Evolutionary conservation across 2,329 filamentous ascomycete genomes (phyloP), one percentile per base, ranked within the genome.

Genomic region (Epichloe scottii): DNA sequence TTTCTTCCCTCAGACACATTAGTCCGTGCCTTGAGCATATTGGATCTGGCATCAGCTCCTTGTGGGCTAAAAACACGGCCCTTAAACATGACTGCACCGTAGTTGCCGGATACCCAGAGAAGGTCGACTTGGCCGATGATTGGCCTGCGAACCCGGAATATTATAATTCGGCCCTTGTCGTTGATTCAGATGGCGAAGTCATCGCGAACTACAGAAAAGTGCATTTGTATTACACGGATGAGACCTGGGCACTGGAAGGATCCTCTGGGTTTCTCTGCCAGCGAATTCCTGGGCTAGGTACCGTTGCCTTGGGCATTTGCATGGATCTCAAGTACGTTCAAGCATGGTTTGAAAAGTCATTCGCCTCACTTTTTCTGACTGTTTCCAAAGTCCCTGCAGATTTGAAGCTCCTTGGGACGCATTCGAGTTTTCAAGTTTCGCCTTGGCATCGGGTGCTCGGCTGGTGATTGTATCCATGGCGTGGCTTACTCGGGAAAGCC

Each of bases 401-500:
- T 71, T 67, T 10, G 57, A 70, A 15, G 64, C 67, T 0, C 66
- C 69, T 0, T 71, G 69, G 69, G 34, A 65, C 5, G 58, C 56
- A 0, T 71, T 67, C 26, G 69, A 75, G 49, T 72, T 72, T 14
- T 75, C 74, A 0, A 75, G 69, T 23, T 79, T 86, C 42, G 69
- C 83, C 5, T 62, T 88, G 0, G 66, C 78, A 1, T 66, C 68
- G 0, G 60, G 73, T 0, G 76, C 83, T 0, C 79, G 81, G 14
- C 55, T 90, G 0, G 80, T 87, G 2, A 78, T 89, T 35, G 57
- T 91, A 0, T 80, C 78, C 4, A 90, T 90, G 87, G 85, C 87
- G 0, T 91, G 86, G 87, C 70, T 87, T 34, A 88, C 85, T 2
- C 71, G 63, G 51, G 79, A 72, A 54, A 75, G 71, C 58, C 72